Evolutionary conservation across 192 early-diverging fungal species (phyloP).

Genomic region (Backusella morwellensis): DNA sequence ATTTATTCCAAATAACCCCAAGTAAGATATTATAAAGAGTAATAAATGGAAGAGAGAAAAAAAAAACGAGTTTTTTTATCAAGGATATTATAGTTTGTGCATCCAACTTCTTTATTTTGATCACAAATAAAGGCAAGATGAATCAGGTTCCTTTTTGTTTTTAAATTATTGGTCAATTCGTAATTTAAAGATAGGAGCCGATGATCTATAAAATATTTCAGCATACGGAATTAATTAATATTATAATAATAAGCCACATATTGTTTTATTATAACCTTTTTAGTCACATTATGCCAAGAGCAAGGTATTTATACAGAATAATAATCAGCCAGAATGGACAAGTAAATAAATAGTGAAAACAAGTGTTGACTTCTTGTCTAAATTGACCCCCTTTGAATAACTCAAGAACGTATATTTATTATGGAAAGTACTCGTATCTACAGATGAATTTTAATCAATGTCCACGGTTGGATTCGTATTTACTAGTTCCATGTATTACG

Average conservation of each 20-base stretch:
- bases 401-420: too few species aligned
- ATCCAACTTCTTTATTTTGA: neutral
- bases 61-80: neutral
- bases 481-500: too few species aligned
- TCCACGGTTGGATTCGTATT: too few species aligned
- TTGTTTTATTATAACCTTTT: neutral
- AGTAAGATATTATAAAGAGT: neutral
- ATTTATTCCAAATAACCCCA: neutral
- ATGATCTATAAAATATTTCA: neutral
- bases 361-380: too few species aligned
- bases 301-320: neutral
- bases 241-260: neutral
- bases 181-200: neutral
- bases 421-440: too few species aligned
- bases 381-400: too few species aligned
- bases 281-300: neutral
- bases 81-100: neutral
- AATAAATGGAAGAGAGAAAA: neutral
- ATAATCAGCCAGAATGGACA: too few species aligned
- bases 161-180: neutral
- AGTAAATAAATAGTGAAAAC: too few species aligned
- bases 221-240: too few species aligned
- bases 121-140: neutral
- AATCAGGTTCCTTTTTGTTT: conserved; percentile 5
- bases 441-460: too few species aligned